Evolutionary conservation across 2,329 filamentous ascomycete genomes (phyloP).

Genomic region (Catunica adiposa): DNA sequence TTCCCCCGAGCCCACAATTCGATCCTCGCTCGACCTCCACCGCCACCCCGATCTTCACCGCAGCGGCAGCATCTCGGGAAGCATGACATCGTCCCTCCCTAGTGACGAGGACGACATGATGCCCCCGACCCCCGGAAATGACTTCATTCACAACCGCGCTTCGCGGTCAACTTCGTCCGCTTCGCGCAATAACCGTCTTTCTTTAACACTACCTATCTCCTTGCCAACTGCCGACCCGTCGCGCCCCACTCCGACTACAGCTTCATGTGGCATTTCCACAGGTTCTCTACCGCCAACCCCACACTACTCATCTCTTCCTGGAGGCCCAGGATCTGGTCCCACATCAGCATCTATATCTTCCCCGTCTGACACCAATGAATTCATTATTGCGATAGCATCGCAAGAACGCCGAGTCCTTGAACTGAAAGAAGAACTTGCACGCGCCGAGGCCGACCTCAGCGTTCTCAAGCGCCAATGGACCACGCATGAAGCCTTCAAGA

Average conservation of each 20-base stretch:
- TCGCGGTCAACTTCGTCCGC: slow-evolving; percentile 36
- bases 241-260: slow-evolving; percentile 28
- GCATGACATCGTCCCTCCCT: slow-evolving; percentile 11
- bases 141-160: slow-evolving; percentile 26
- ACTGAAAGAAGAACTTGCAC: slow-evolving; percentile 71
- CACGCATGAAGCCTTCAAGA: slow-evolving; percentile 57
- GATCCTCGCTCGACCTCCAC: slow-evolving; percentile 10
- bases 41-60: slow-evolving; percentile 8
- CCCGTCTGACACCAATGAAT: slow-evolving; percentile 41
- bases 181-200: slow-evolving; percentile 41
- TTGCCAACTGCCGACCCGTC: slow-evolving; percentile 35
- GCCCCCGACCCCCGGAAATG: slow-evolving; percentile 25
- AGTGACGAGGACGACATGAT: slow-evolving; percentile 20
- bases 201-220: slow-evolving; percentile 45
- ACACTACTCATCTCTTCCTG: slow-evolving; percentile 21
- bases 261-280: not conserved
- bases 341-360: slow-evolving; percentile 16
- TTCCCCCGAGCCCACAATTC: slow-evolving; percentile 7
- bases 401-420: slow-evolving; percentile 86
- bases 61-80: slow-evolving; percentile 13
- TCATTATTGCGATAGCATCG: slow-evolving; percentile 78
- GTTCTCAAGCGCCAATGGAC: slow-evolving; percentile 75
- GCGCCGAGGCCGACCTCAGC: slow-evolving; percentile 61
- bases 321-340: no score
- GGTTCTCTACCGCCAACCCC: slow-evolving; percentile 25